phyloP scores from a whole-genome alignment of 2,329 filamentous ascomycete species.

The Cladophialophora chaetospira region DNA sequence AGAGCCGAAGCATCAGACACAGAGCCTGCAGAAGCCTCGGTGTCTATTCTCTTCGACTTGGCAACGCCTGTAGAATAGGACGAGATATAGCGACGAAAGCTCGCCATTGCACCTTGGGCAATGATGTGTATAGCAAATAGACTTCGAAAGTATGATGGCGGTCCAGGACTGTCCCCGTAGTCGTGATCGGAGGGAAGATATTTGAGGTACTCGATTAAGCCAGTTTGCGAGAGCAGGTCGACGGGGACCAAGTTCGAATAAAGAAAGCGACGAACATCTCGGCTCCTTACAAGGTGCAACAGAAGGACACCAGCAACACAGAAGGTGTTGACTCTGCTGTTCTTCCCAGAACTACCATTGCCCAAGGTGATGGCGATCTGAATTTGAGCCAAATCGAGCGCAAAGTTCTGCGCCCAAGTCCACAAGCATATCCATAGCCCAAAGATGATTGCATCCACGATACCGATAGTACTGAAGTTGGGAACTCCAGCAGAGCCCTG shows the following conservation, averaged over 20 bases:
- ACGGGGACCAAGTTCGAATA: conserved; percentile 47
- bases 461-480: conserved; percentile 78
- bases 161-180: conserved; percentile 43
- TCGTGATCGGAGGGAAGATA: conserved; percentile 44
- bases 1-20: conserved; percentile 46
- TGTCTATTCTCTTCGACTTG: conserved; percentile 47
- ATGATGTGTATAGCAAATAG: conserved; percentile 53
- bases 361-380: conserved; percentile 90
- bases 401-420: conserved; percentile 82
- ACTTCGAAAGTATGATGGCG: conserved; percentile 49
- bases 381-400: conserved; percentile 86
- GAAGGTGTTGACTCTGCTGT: conserved; percentile 48
- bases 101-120: conserved; percentile 51
- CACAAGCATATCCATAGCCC: conserved; percentile 85
- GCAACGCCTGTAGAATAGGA: conserved; percentile 45
- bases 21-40: conserved; percentile 49
- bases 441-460: conserved; percentile 80
- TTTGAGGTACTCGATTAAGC: conserved; percentile 46
- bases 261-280: conserved; percentile 54
- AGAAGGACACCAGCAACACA: conserved; percentile 50
- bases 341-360: conserved; percentile 64
- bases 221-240: conserved; percentile 47
- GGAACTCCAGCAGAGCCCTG: conserved; percentile 84
- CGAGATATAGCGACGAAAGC: conserved; percentile 50
- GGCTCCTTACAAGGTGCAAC: conserved; percentile 49